A percentile compares a stretch with the other conserved stretches of the same genome.
These are phyloP conservation scores for Knoxia roxburghii DNA, from an alignment of 257 asterid genomes.

Conservation along the genomic window DNA sequence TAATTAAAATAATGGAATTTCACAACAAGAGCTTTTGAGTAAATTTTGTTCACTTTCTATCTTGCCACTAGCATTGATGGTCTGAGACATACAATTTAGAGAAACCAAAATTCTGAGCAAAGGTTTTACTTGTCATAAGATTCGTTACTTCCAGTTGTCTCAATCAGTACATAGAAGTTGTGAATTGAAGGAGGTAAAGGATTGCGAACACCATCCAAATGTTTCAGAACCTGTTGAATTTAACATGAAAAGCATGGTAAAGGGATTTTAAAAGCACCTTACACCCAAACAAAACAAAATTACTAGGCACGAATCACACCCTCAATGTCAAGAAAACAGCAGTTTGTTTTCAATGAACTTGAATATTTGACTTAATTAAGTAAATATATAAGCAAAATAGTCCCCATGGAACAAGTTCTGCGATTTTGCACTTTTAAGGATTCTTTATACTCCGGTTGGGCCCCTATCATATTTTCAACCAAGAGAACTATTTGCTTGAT, in stretches of 20 bases:
- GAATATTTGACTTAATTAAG: background rate
- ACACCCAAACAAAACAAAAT: background rate
- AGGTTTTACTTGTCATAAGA: conserved; percentile 78
- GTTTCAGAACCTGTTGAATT: conserved; percentile 70
- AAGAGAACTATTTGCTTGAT: background rate
- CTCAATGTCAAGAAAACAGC: conserved; percentile 1
- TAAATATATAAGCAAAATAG: background rate
- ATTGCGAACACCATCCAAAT: conserved; percentile 89
- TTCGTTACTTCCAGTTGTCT: conserved; percentile 93
- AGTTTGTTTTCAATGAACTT: background rate
- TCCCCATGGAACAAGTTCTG: background rate
- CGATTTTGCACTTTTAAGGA: background rate
- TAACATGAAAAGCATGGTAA: conserved; percentile 13
- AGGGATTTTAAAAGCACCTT: conserved; percentile 14
- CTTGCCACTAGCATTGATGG: background rate
- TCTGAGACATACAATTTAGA: conserved; percentile 1
- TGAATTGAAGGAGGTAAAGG: conserved; percentile 83
- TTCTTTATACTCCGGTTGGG: background rate
- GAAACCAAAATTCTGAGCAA: conserved; percentile 3
- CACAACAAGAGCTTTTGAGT: background rate
- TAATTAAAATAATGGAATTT: background rate
- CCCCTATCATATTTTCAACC: background rate
- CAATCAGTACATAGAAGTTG: conserved; percentile 84
- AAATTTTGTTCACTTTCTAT: background rate
- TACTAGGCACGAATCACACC: too few relatives aligned